Evolutionary conservation across 202 grass and related monocot genomes (phyloP), one percentile per base, ranked within the genome.

Genomic region (Digitaria exilis): DNA sequence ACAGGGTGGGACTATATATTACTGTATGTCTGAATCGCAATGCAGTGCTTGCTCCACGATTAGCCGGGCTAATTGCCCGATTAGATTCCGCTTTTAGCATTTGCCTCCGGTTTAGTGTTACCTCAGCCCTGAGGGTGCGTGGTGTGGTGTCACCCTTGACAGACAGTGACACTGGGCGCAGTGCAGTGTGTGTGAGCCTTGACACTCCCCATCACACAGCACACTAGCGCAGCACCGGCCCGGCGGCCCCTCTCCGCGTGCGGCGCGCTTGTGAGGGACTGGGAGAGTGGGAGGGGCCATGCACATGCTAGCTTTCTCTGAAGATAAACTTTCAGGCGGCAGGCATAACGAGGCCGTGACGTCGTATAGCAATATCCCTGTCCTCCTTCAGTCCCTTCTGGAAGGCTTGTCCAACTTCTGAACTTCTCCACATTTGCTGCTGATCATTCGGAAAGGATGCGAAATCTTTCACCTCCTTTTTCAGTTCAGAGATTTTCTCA

Each of bases 201-300:
- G 22, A 43, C 76, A 17, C 37, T 44, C 28, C 6, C 5, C 39
- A 69, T 39, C 37, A 39, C 37, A 37, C 5, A 37, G 35, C 35
- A 37, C 35, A 45, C 41, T n/a, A 25, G n/a, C 69, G 52, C 69
- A 39, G 65, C 84, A 76, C 76, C 4, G 49, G 76, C n/a, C n/a
- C n/a, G n/a, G n/a, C n/a, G n/a, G n/a, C 90, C 80, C 88, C 88
- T 91, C 91, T 97, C 86, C 58, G 15, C 31, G 69, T 72, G 26
- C 43, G 19, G 25, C 44, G 43, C 43, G 26, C 26, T 9, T 2
- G 22, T 2, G 22, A 71, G n/a, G n/a, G n/a, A n/a, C n/a, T n/a
- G n/a, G n/a, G n/a, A n/a, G n/a, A n/a, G n/a, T n/a, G n/a, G n/a
- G n/a, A n/a, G n/a, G 67, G 39, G 16, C 29, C 43, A 43, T 69